Conservation (phyloP, 306 rosid species). For the Heteromeles arbutifolia region DNA sequence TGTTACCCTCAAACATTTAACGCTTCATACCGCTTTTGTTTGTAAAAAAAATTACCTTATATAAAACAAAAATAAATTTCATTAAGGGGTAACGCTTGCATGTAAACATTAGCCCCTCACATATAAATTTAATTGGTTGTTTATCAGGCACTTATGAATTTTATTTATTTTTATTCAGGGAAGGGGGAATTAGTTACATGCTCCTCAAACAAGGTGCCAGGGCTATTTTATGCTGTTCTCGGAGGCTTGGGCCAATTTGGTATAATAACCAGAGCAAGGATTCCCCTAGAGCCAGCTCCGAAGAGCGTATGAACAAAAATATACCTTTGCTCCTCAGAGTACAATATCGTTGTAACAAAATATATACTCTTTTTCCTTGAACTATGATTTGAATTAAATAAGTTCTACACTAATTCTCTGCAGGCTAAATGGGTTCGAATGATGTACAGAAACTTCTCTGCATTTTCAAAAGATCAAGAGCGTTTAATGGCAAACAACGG, state of each 20-base stretch:
- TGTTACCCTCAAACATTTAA: too few relatives aligned
- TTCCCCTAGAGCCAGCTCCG: conserved; percentile 59
- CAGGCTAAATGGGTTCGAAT: conserved; percentile 73
- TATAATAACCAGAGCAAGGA: conserved; percentile 77
- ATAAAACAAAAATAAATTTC: too few relatives aligned
- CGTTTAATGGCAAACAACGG: conserved; percentile 37
- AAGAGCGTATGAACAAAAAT: conserved; percentile 35
- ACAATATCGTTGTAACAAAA: not conserved
- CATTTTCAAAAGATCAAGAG: conserved; percentile 66
- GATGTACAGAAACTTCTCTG: conserved; percentile 51
- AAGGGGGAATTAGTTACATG: conserved; percentile 68
- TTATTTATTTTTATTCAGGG: conserved; percentile 21
- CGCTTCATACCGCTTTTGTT: too few relatives aligned
- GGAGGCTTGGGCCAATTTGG: conserved; percentile 98
- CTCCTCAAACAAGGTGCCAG: conserved; percentile 35
- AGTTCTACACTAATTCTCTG: not conserved
- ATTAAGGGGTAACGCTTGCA: too few relatives aligned
- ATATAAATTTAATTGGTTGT: too few relatives aligned
- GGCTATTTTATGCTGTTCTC: conserved; percentile 59
- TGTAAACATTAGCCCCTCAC: too few relatives aligned
- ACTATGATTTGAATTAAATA: not conserved
- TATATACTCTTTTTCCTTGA: not conserved
- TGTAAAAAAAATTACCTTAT: too few relatives aligned
- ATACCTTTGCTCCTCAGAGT: not conserved
- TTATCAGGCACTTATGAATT: not conserved